phyloP scores from a whole-genome alignment of 1,139 yeast genomes.

The Candida glucosophila region DNA sequence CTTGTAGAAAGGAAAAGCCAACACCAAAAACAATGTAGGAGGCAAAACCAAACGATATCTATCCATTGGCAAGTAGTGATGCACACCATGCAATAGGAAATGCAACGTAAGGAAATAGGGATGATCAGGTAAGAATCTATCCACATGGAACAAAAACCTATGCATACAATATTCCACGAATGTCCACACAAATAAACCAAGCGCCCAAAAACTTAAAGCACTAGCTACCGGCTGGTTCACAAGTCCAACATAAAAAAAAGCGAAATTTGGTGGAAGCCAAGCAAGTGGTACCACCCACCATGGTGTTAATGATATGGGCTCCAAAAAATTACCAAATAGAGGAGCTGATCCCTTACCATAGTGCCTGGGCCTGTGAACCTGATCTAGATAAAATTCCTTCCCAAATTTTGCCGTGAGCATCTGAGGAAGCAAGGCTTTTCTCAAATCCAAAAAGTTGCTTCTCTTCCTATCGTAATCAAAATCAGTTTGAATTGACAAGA shows the following conservation, averaged over 20 bases:
- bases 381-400: constrained; percentile 87
- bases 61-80: constrained; percentile 97
- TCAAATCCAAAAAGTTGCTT: constrained; percentile 81
- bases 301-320: constrained; percentile 39
- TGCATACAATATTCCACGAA: constrained; percentile 81
- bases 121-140: constrained; percentile 74
- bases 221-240: constrained; percentile 24
- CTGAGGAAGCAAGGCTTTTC: constrained; percentile 73
- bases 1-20: constrained; percentile 37
- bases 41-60: constrained; percentile 89
- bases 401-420: constrained; percentile 65
- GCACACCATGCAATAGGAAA: constrained; percentile 89
- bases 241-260: constrained; percentile 34
- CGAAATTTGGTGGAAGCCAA: constrained; percentile 79
- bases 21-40: constrained; percentile 62
- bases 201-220: constrained; percentile 35
- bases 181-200: constrained; percentile 88
- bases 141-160: constrained; percentile 89
- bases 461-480: constrained; percentile 57
- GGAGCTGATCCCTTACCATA: constrained; percentile 81
- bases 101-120: constrained; percentile 70
- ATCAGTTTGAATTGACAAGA: constrained; percentile 73
- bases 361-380: constrained; percentile 96
- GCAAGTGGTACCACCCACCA: constrained; percentile 72
- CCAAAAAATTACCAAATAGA: constrained; percentile 40